Evolutionary conservation across 1,284 basidiomycete genomes (phyloP).

Genomic region (Austropuccinia psidii): DNA sequence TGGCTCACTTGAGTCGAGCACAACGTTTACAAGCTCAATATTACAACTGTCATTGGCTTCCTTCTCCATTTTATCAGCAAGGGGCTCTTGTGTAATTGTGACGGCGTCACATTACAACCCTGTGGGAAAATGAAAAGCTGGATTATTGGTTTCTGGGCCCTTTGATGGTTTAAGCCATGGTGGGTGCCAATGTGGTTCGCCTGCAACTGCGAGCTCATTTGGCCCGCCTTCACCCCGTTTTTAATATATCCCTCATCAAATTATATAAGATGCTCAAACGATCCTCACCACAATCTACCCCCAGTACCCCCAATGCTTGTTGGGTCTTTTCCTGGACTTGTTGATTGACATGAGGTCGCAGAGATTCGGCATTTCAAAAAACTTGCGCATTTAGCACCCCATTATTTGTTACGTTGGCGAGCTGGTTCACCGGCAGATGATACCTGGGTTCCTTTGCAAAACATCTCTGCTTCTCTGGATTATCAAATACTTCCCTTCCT

Average conservation of each 20-base stretch:
- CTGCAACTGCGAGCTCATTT: neutral
- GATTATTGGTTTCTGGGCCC: neutral
- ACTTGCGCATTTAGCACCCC: too few species aligned
- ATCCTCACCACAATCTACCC: neutral
- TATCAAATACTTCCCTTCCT: too few species aligned
- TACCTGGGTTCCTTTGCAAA: neutral
- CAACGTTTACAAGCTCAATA: neutral
- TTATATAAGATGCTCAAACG: neutral
- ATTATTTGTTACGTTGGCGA: neutral
- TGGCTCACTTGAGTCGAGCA: neutral
- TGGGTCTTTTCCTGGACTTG: neutral
- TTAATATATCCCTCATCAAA: neutral
- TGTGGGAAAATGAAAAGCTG: neutral
- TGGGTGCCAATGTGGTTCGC: neutral
- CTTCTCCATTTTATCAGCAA: neutral
- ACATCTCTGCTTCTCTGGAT: neutral
- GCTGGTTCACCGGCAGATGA: neutral
- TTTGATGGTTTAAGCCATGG: neutral
- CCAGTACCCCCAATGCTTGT: neutral
- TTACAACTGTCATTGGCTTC: neutral
- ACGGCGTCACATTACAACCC: neutral
- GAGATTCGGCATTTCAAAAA: neutral
- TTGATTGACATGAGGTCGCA: neutral
- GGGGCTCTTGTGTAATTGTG: neutral
- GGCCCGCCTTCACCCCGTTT: neutral